Conservation (phyloP, 352 stramenopile species). For the Globisporangium nodosum region DNA sequence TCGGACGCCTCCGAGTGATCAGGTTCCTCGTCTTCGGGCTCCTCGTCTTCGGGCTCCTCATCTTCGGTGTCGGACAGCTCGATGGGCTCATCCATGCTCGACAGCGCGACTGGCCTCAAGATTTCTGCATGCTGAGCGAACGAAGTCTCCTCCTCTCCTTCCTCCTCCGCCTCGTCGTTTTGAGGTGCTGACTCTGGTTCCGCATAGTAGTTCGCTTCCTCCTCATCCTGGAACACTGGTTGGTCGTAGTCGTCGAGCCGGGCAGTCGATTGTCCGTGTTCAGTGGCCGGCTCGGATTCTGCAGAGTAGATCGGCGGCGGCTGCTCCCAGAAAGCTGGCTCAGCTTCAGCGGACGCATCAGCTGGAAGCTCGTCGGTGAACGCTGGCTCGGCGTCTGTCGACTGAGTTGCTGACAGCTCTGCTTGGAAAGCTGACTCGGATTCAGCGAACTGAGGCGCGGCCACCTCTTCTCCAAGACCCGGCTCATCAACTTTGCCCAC, state of each 20-base stretch:
- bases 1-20: background rate
- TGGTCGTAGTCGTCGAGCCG: background rate
- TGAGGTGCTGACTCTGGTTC: constrained; percentile 1
- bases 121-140: background rate
- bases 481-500: background rate
- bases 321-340: background rate
- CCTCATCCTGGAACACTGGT: constrained; percentile 17
- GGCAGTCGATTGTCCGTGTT: background rate
- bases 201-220: constrained; percentile 22
- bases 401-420: background rate
- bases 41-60: background rate
- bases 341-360: no score
- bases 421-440: background rate
- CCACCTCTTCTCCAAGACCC: background rate
- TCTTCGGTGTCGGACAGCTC: constrained; percentile 1
- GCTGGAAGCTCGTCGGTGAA: background rate
- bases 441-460: background rate
- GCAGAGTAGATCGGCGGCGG: background rate
- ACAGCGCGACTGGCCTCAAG: background rate
- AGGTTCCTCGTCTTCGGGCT: background rate
- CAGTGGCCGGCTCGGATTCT: background rate
- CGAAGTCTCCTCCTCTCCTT: background rate
- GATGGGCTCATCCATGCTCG: background rate
- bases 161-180: constrained; percentile 31
- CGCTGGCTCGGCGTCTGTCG: background rate